These are phyloP conservation scores for Wakefieldia striispora DNA, from an alignment of 768 basidiomycete genomes.

Conservation along the genomic window DNA sequence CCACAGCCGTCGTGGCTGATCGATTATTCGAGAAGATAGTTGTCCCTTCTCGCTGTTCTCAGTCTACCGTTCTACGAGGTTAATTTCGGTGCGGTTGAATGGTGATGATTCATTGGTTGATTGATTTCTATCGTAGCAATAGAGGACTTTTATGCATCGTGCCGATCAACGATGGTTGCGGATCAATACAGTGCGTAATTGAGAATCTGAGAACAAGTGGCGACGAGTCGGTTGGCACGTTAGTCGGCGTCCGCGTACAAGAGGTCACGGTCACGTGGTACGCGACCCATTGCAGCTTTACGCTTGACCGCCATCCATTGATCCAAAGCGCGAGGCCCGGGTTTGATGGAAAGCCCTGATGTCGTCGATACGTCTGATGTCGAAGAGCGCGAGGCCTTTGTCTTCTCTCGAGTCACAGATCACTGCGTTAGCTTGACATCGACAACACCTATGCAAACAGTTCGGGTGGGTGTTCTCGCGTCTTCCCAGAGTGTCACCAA, in stretches of 20 bases:
- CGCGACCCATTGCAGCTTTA: background rate
- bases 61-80: too few relatives aligned
- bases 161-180: too few relatives aligned
- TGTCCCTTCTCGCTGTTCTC: too few relatives aligned
- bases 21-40: too few relatives aligned
- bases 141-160: too few relatives aligned
- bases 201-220: too few relatives aligned
- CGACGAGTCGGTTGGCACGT: too few relatives aligned
- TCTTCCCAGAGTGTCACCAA: conserved; percentile 2
- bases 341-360: conserved; percentile 32
- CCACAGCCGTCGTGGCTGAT: too few relatives aligned
- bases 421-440: background rate
- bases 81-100: too few relatives aligned
- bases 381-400: conserved; percentile 54
- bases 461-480: background rate
- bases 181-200: too few relatives aligned
- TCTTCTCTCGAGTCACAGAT: conserved; percentile 12
- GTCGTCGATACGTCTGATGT: conserved; percentile 62
- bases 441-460: background rate
- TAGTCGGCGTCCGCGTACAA: too few relatives aligned
- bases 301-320: background rate
- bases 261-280: conserved; percentile 25
- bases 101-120: background rate
- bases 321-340: background rate
- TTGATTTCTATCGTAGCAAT: too few relatives aligned